Conservation (phyloP, 176 grass and related monocot genomes). For the Triticum turgidum region DNA sequence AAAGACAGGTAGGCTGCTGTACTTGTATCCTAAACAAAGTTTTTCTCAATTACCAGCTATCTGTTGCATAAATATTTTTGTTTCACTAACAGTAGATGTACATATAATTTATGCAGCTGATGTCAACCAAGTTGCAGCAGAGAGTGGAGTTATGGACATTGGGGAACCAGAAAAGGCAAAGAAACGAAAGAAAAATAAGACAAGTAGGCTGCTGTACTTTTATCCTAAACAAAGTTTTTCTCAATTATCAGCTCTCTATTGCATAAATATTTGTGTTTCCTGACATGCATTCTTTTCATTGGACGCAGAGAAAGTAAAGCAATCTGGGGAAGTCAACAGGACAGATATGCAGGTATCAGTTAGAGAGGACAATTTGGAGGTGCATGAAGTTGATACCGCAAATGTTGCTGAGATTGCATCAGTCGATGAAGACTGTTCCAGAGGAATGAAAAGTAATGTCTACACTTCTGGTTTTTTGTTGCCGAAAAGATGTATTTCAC, state of each 20-base stretch:
- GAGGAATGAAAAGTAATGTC: conserved; percentile 90
- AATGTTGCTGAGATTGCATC: conserved; percentile 54
- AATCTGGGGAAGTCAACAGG: conserved; percentile 40
- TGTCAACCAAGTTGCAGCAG: conserved; percentile 23
- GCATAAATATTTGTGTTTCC: background rate
- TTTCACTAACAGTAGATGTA: background rate
- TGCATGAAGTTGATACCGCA: conserved; percentile 38
- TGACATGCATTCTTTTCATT: conserved; percentile 13
- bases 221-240: conserved; percentile 13
- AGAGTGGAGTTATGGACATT: conserved; percentile 39
- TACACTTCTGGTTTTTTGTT: conserved; percentile 4
- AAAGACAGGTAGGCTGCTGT: conserved; percentile 44
- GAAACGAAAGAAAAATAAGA: conserved; percentile 51
- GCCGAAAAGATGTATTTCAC: background rate
- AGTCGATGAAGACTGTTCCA: conserved; percentile 80
- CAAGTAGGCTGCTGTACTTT: conserved; percentile 34
- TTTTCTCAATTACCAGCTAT: conserved; percentile 14
- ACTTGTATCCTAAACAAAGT: conserved; percentile 16
- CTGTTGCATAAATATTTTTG: background rate
- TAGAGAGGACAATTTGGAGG: conserved; percentile 34
- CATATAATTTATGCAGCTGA: conserved; percentile 23
- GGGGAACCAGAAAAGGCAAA: conserved; percentile 45
- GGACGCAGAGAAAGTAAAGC: conserved; percentile 65
- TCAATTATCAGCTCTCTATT: conserved; percentile 3
- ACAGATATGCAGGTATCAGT: conserved; percentile 28